These are phyloP conservation scores for Lipomyces starkeyi DNA, from an alignment of 805 yeast genomes.

Conservation along the genomic window DNA sequence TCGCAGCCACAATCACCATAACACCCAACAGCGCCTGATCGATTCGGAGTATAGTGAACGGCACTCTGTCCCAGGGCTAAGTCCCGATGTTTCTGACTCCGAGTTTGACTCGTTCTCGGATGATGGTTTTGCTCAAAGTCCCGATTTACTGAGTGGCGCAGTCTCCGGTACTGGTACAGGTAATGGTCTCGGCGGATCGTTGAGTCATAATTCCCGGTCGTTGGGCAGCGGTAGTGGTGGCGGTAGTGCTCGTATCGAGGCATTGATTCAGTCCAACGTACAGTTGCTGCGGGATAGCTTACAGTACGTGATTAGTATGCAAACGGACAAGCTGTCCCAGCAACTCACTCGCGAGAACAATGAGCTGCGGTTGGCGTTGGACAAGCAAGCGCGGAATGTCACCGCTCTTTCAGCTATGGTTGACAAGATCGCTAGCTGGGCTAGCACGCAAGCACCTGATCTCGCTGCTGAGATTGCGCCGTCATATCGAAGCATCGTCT, in stretches of 20 bases:
- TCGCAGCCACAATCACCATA: constrained; percentile 5
- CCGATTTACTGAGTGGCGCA: constrained; percentile 1
- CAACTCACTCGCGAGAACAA: constrained; percentile 23
- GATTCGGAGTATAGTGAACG: constrained; percentile 19
- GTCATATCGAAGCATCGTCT: constrained; percentile 11
- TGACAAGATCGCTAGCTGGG: constrained; percentile 28
- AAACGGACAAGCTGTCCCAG: constrained; percentile 24
- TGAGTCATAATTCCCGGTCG: neutral
- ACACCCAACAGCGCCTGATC: neutral
- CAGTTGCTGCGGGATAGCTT: constrained; percentile 25
- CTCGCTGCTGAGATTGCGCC: constrained; percentile 16
- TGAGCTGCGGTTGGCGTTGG: constrained; percentile 26
- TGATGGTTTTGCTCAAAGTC: constrained; percentile 19
- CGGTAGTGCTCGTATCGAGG: constrained; percentile 13
- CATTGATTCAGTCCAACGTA: constrained; percentile 15
- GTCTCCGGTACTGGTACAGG: neutral
- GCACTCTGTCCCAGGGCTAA: constrained; percentile 23
- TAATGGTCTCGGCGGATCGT: neutral
- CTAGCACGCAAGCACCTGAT: constrained; percentile 23
- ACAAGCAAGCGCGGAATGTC: constrained; percentile 24
- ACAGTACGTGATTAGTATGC: constrained; percentile 25
- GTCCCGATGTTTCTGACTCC: constrained; percentile 34
- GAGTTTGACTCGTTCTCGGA: constrained; percentile 33
- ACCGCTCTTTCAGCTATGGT: constrained; percentile 19
- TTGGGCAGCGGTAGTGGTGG: neutral